phyloP scores from a whole-genome alignment of 2,329 filamentous ascomycete genomes.

The Penicillium polonicum region DNA sequence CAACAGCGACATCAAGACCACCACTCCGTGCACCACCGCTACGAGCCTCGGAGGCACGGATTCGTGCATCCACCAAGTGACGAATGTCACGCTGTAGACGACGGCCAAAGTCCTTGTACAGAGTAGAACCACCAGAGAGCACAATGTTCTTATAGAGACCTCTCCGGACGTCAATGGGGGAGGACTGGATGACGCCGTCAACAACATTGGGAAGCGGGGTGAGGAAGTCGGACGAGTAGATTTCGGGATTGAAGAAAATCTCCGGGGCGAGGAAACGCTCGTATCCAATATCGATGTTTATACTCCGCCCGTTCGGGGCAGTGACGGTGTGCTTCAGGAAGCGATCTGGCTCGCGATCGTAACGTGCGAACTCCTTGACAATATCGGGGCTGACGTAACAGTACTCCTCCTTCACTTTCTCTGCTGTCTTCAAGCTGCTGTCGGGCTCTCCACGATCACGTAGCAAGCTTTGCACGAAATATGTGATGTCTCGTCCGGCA shows the following conservation, averaged over 20 bases:
- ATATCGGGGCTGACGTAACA: conserved; percentile 99
- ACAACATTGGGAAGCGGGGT: conserved; percentile 93
- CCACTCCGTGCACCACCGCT: conserved; percentile 92
- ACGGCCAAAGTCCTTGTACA: conserved; percentile 98
- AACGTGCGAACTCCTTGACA: conserved; percentile 95
- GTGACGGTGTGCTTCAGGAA: conserved; percentile 88
- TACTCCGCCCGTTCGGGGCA: conserved; percentile 79
- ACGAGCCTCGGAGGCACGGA: conserved; percentile 84
- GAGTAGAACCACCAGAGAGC: conserved; percentile 89
- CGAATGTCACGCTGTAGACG: conserved; percentile 96
- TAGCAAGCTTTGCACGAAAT: conserved; percentile 94
- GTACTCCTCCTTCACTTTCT: conserved; percentile 98
- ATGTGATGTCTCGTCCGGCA: conserved; percentile 95
- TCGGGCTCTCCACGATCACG: conserved; percentile 95
- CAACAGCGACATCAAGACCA: conserved; percentile 93
- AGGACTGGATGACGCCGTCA: conserved; percentile 94
- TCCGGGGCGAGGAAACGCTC: conserved; percentile 97
- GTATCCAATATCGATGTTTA: conserved; percentile 90
- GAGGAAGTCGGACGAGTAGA: conserved; percentile 97
- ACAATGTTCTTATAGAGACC: conserved; percentile 99
- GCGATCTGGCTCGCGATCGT: conserved; percentile 86
- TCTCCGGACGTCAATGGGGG: conserved; percentile 93
- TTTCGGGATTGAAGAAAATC: conserved; percentile 99
- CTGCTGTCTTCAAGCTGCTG: conserved; percentile 93
- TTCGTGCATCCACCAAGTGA: conserved; percentile 88